Evolutionary conservation across 2,329 filamentous ascomycete species (phyloP), one percentile per base, ranked within the genome.

Genomic region (Seiridium cupressi): DNA sequence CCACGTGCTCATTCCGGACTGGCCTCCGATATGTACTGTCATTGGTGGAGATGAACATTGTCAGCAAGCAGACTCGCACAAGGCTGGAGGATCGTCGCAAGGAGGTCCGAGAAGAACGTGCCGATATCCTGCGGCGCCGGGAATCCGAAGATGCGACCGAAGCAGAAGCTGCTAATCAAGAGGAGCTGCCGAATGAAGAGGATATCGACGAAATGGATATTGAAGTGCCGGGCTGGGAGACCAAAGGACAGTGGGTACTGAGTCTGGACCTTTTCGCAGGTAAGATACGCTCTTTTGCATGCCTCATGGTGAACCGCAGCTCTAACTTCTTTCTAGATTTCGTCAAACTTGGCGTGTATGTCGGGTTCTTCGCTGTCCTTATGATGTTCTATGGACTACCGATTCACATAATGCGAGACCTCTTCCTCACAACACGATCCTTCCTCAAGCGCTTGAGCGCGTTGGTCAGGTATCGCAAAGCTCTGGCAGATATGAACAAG

Each of bases 171-270:
- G 75, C 79, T 32, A 79, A 70, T 61, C 74, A 77, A 59, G 80
- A 81, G 51, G 77, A 82, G 44, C 71, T 90, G 31, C 87, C 86
- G 1, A 81, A 81, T 58, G 88, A 90, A 61, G 87, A 92, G 53
- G 90, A 94, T 60, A 84, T 97, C 26, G 92, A 97, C 62, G 93
- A 97, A 73, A 92, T 95, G 79, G 93, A 99, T 66, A 89, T 95
- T 57, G 95, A 99, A 72, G 92, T 97, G 26, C 91, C 93, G 3
- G 95, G 94, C 8, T 99, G 95, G 95, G 93, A 97, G 71, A 88
- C 92, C 62, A 99, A 98, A 79, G 92, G 95, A 44, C 90, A 95
- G 68, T 98, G 91, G 85, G 83, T 97, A 11, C 87, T 99, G 66
- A 93, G 89, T 70, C 81, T 98, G 61, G 94, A 99, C 73, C 84